Conservation (phyloP, 1,284 basidiomycete species). For the Stereum hirsutum region DNA sequence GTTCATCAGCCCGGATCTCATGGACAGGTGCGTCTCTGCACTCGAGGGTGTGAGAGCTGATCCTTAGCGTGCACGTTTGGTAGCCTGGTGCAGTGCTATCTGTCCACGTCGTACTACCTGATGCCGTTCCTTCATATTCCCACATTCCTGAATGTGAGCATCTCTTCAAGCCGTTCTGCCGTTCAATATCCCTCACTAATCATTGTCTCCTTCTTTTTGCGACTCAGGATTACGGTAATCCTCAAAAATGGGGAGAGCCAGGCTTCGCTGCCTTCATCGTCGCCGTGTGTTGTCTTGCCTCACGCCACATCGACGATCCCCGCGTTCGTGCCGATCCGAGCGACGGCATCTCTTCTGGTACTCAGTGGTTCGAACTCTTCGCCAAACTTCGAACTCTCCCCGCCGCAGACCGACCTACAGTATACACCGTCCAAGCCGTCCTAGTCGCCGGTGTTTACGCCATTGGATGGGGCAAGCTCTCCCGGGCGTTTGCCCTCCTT, state of each 20-base stretch:
- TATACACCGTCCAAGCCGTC: constrained; percentile 84
- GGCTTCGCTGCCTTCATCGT: constrained; percentile 89
- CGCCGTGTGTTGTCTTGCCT: constrained; percentile 80
- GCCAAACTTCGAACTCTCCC: constrained; percentile 76
- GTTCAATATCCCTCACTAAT: constrained; percentile 5
- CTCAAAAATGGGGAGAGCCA: constrained; percentile 87
- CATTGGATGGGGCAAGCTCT: constrained; percentile 80
- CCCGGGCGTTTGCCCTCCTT: constrained; percentile 75
- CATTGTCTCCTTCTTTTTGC: constrained; percentile 1
- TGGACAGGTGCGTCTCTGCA: constrained; percentile 66
- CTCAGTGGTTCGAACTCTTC: constrained; percentile 84
- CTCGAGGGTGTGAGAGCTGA: not conserved
- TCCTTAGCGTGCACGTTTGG: constrained; percentile 10
- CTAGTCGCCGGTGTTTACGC: constrained; percentile 84
- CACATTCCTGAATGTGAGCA: constrained; percentile 71
- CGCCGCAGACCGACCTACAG: constrained; percentile 78
- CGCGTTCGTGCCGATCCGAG: constrained; percentile 73
- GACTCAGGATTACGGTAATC: constrained; percentile 86
- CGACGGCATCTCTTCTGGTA: constrained; percentile 80
- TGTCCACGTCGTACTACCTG: constrained; percentile 87
- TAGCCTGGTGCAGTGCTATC: constrained; percentile 70
- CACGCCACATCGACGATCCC: constrained; percentile 83
- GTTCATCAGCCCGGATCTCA: constrained; percentile 75
- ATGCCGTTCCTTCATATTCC: constrained; percentile 88
- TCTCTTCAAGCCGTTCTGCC: constrained; percentile 8